Evolutionary conservation across 371 early-diverging fungal genomes (phyloP).

Genomic region (Smittium culicis): DNA sequence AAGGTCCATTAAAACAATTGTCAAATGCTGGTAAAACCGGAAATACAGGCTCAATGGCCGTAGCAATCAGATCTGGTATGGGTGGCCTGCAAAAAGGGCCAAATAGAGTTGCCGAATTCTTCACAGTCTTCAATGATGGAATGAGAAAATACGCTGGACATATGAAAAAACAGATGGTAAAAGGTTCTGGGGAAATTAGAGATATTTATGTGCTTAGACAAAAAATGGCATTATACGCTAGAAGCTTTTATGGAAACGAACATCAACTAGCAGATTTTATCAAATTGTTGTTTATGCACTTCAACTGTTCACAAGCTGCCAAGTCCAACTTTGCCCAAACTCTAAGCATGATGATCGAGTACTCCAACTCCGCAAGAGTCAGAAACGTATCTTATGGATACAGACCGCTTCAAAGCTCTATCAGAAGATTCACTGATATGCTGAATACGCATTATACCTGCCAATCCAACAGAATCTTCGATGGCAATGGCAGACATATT

Average conservation of each 20-base stretch:
- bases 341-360: neutral
- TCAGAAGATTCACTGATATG: slow-evolving; percentile 6
- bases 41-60: neutral
- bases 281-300: neutral
- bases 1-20: slow-evolving; percentile 1
- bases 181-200: neutral
- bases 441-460: neutral
- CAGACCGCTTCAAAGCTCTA: neutral
- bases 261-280: neutral
- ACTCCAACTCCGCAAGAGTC: no score
- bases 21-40: slow-evolving; percentile 5
- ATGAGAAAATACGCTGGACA: neutral
- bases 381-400: neutral
- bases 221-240: neutral
- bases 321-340: neutral
- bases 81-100: slow-evolving; percentile 4
- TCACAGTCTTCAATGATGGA: neutral
- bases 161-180: neutral
- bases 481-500: neutral
- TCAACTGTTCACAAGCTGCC: neutral
- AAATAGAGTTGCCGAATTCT: neutral
- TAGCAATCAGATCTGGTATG: neutral
- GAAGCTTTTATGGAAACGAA: slow-evolving; percentile 8
- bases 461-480: neutral
- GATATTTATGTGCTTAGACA: neutral